phyloP scores from a whole-genome alignment of 2,329 filamentous ascomycete species.

The Cercospora canescens region DNA sequence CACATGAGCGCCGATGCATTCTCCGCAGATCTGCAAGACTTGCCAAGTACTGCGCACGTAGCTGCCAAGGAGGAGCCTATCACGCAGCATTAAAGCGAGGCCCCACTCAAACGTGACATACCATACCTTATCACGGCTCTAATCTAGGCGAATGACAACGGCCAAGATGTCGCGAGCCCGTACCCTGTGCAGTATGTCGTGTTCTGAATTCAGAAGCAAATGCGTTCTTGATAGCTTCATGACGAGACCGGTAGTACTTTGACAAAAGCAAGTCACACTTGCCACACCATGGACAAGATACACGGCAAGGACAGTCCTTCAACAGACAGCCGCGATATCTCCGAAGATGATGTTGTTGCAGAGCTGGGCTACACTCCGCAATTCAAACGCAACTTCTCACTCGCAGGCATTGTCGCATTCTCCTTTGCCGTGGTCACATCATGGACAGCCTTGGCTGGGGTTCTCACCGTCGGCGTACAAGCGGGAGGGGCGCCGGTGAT shows the following conservation, averaged over 20 bases:
- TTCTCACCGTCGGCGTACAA: slow-evolving; percentile 57
- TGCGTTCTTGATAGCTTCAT: neutral
- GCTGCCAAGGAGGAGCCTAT: neutral
- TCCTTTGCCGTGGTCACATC: slow-evolving; percentile 60
- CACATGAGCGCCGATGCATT: neutral
- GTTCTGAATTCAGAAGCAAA: neutral
- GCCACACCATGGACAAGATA: neutral
- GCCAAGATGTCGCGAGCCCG: neutral
- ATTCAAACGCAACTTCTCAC: slow-evolving; percentile 57
- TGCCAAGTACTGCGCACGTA: neutral
- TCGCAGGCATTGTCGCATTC: slow-evolving; percentile 61
- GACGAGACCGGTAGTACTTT: neutral
- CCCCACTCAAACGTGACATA: neutral
- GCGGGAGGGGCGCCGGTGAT: slow-evolving; percentile 60
- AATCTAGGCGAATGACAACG: neutral
- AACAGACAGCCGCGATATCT: neutral
- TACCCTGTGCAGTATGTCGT: neutral
- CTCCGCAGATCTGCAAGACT: neutral
- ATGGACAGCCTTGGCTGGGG: slow-evolving; percentile 59
- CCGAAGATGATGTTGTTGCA: slow-evolving; percentile 42
- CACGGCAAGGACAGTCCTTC: neutral
- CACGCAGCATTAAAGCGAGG: neutral
- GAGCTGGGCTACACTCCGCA: slow-evolving; percentile 50
- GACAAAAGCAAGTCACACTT: neutral
- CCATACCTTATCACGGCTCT: neutral